Base-by-base conservation (phyloP, 2,329 filamentous ascomycete species). In the Harringtonia aguacate region DNA sequence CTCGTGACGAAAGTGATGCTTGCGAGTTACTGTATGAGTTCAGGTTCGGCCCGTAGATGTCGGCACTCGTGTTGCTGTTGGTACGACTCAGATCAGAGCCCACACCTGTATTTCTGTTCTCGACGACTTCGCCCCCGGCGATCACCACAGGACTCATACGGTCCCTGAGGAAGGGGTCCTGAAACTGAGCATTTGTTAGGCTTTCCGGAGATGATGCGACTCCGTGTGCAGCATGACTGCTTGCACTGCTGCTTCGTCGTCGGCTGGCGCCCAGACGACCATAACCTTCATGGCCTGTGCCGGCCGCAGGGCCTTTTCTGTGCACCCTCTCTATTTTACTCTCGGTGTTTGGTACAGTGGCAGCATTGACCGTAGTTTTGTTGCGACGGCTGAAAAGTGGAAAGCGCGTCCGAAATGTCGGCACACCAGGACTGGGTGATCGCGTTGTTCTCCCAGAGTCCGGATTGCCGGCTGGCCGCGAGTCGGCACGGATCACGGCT, bases 281-380 rank as follows among this genome's bases (percentile, higher is more conserved):
- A 55, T 90, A 89, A 1, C 84, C 84, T 64, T 97, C 90, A 55
- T 97, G 88, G 0, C 90, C 90, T 31, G 90, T 97, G n/a, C 90
- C 90, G 34, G 90, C 90, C 15, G 75, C 78, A 20, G 90, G 90
- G 0, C 90, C 89, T 61, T 87, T 90, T 24, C 84, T 75, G 21
- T 67, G 48, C 8, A 67, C 57, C 50, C 73, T 79, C 9, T 81
- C 78, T n/a, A n/a, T n/a, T 31, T 72, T 69, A 56, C 73, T 78
- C n/a, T 79, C 73, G 37, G 78, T 69, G 18, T 18, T 18, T 4
- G 31, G n/a, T 12, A 15, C 18, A 14, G 10, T 17, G 18, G 60
- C 61, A 12, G 62, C 48, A n/a, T 61, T 58, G 35, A 77, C 70
- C 4, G 73, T 58, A 1, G 75, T 70, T 60, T 86, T 94, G 14